A percentile compares a stretch with the other conserved stretches of the same genome.
phyloP scores from a whole-genome alignment of 2,329 filamentous ascomycete genomes.

The Lasiodiplodia sp. region DNA sequence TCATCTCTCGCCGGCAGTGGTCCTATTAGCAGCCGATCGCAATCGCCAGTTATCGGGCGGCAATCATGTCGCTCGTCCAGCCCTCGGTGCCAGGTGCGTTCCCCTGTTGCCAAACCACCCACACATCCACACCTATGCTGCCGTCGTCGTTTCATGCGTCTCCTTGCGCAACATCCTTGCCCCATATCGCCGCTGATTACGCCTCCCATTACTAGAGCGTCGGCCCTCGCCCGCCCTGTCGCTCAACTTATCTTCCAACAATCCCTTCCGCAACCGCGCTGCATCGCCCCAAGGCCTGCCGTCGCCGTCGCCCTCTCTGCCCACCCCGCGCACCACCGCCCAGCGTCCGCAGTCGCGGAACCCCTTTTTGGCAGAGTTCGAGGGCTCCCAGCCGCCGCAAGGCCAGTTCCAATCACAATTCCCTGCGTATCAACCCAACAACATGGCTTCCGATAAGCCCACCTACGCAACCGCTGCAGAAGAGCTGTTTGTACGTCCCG shows the following conservation, averaged over 20 bases:
- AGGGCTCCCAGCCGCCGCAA: constrained; percentile 12
- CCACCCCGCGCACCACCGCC: constrained; percentile 49
- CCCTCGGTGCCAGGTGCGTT: constrained; percentile 51
- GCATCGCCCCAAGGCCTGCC: constrained; percentile 58
- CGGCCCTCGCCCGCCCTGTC: constrained; percentile 63
- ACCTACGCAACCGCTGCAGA: constrained; percentile 63
- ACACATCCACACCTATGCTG: constrained; percentile 22
- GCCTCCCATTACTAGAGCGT: constrained; percentile 41
- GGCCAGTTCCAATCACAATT: constrained; percentile 24
- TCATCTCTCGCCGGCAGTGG: constrained; percentile 14
- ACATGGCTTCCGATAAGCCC: constrained; percentile 39
- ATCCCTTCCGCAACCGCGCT: constrained; percentile 79
- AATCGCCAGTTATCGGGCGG: constrained; percentile 33
- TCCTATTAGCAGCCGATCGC: constrained; percentile 25
- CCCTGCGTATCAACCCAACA: constrained; percentile 9
- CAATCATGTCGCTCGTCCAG: constrained; percentile 51
- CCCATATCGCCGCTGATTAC: constrained; percentile 37
- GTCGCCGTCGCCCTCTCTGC: constrained; percentile 43
- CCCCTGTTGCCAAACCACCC: constrained; percentile 34
- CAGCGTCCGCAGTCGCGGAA: constrained; percentile 72
- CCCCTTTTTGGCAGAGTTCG: constrained; percentile 65
- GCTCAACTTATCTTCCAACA: constrained; percentile 76
- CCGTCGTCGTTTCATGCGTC: constrained; percentile 30
- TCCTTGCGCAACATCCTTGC: constrained; percentile 35
- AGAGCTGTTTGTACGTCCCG: constrained; percentile 78